A percentile compares a stretch with the other conserved stretches of the same genome.
These are phyloP conservation scores for Fusarium brachygibbosum DNA, from an alignment of 2,329 filamentous ascomycete species.

Conservation along the genomic window DNA sequence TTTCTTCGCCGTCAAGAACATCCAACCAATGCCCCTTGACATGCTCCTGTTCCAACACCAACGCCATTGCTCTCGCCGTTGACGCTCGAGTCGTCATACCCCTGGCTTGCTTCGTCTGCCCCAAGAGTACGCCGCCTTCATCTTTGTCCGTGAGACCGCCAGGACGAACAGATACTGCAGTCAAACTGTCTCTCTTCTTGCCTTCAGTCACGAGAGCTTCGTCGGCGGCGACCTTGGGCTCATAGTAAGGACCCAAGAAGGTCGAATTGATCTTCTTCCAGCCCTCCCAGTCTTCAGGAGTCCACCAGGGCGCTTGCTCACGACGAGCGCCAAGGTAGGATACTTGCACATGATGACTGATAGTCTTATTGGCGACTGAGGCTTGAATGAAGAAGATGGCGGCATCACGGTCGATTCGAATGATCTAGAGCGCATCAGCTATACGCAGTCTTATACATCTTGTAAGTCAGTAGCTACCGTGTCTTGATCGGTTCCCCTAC, in stretches of 20 bases:
- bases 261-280: slow-evolving; percentile 56
- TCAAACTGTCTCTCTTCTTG: slow-evolving; percentile 55
- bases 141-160: slow-evolving; percentile 62
- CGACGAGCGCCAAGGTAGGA: slow-evolving; percentile 68
- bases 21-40: slow-evolving; percentile 64
- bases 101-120: slow-evolving; percentile 53
- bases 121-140: slow-evolving; percentile 59
- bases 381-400: slow-evolving; percentile 45
- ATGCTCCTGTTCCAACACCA: slow-evolving; percentile 59
- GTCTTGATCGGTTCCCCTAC: slow-evolving; percentile 58
- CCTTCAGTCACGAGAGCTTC: slow-evolving; percentile 63
- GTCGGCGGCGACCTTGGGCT: slow-evolving; percentile 69
- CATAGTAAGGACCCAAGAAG: slow-evolving; percentile 63
- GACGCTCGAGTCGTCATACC: slow-evolving; percentile 65
- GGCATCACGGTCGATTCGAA: slow-evolving; percentile 47
- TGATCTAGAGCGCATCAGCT: slow-evolving; percentile 38
- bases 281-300: slow-evolving; percentile 59
- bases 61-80: slow-evolving; percentile 67
- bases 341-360: slow-evolving; percentile 71
- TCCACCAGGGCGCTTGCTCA: slow-evolving; percentile 64
- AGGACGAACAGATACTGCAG: slow-evolving; percentile 64
- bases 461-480: slow-evolving; percentile 29
- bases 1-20: slow-evolving; percentile 64
- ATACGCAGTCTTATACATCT: not conserved
- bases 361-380: slow-evolving; percentile 43